phyloP scores from a whole-genome alignment of 306 rosid species.

The Prunus kanzakura region DNA sequence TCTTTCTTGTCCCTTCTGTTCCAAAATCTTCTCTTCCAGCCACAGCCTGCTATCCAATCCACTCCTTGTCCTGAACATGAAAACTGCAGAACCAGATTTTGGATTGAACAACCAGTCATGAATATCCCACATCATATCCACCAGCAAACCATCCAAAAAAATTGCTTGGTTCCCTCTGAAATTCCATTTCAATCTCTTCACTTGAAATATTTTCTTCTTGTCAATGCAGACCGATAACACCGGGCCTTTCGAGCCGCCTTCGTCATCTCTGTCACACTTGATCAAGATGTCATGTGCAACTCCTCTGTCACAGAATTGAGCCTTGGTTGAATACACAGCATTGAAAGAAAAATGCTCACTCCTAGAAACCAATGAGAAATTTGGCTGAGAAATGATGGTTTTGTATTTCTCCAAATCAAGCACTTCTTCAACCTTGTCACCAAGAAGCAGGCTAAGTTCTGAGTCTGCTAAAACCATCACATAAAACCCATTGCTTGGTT shows the following conservation, averaged over 20 bases:
- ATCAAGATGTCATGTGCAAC: slow-evolving; percentile 58
- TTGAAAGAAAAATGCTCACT: slow-evolving; percentile 50
- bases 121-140: slow-evolving; percentile 96
- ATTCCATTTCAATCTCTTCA: slow-evolving; percentile 78
- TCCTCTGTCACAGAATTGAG: slow-evolving; percentile 52
- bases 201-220: slow-evolving; percentile 57
- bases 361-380: slow-evolving; percentile 50
- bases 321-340: slow-evolving; percentile 53
- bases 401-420: background rate
- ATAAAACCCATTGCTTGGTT: slow-evolving; percentile 57
- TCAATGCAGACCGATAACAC: slow-evolving; percentile 56
- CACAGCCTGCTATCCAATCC: slow-evolving; percentile 78
- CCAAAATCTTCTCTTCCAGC: slow-evolving; percentile 72
- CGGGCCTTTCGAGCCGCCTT: slow-evolving; percentile 29
- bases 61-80: slow-evolving; percentile 84
- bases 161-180: slow-evolving; percentile 89
- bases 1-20: slow-evolving; percentile 36
- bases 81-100: slow-evolving; percentile 45
- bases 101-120: slow-evolving; percentile 81
- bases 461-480: slow-evolving; percentile 51
- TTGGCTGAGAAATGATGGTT: background rate
- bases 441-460: slow-evolving; percentile 47
- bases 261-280: slow-evolving; percentile 49
- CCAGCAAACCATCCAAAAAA: slow-evolving; percentile 77
- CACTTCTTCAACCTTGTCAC: slow-evolving; percentile 45